Evolutionary conservation across 176 grass and related monocot genomes (phyloP), one percentile per base, ranked within the genome.

Genomic region (Phoenix dactylifera): DNA sequence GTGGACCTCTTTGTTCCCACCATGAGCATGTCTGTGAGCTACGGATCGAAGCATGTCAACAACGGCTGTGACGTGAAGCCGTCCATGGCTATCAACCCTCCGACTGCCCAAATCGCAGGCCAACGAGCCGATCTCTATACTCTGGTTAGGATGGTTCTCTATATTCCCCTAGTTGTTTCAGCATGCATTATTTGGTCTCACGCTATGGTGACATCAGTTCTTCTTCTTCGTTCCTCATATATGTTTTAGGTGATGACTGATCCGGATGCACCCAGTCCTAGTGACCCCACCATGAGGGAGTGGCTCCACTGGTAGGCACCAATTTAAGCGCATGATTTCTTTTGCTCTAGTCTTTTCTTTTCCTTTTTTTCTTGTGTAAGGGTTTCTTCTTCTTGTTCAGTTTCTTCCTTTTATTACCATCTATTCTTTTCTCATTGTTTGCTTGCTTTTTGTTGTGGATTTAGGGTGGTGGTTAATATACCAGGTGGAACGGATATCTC

Each of bases 221-320:
- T 50, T 15, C 24, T 50, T 7, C 55, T 29, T 52, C 3, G 7
- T 16, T 49, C 9, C 65, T 32, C 26, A 3, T 4, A 6, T 50
- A 26, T 12, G 9, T 44, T 12, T 12, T n/a, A 95, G 90, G 50
- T 95, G 51, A 89, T 95, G 90, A 84, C 82, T 29, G 90, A 95
- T 51, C 90, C 86, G 6, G 89, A 95, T 63, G 89, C 89, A 16
- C 89, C 85, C 5, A 89, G 89, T 53, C 89, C 89, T 15, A 95
- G 89, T 63, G 85, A 95, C 1, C 89, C 85, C 3, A 76, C 70
- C 28, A 83, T 86, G 85, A 73, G 80, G 25, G 90, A 95, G 73
- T 83, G 80, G 59, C 69, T 89, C 61, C 90, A 95, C 60, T 95
- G 79, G 79, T 82, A 66, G 9, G 16, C 57, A 59, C 22, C 1